phyloP scores from a whole-genome alignment of 2,329 filamentous ascomycete genomes.

The Dactylellina parvicollis region DNA sequence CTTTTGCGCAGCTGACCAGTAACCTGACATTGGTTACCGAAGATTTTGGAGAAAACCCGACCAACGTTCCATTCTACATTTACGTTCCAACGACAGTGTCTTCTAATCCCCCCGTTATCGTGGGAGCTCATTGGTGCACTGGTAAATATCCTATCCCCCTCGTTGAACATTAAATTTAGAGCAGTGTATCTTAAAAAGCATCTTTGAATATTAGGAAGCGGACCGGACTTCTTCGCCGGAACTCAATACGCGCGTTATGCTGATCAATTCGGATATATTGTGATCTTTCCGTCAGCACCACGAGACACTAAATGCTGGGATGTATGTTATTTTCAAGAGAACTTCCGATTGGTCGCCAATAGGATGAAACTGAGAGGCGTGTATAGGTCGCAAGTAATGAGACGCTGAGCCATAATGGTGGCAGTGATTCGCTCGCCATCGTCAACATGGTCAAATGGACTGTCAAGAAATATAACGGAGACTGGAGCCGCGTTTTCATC shows the following conservation, averaged over 20 bases:
- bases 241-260: constrained; percentile 36
- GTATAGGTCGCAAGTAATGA: constrained; percentile 37
- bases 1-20: constrained; percentile 33
- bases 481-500: constrained; percentile 60
- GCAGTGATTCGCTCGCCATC: constrained; percentile 62
- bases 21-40: constrained; percentile 34
- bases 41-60: constrained; percentile 40
- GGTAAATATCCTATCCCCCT: background rate
- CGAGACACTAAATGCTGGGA: constrained; percentile 58
- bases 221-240: constrained; percentile 27
- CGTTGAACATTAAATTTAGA: background rate
- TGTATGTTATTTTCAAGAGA: background rate
- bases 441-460: constrained; percentile 62
- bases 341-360: no score
- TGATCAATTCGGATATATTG: constrained; percentile 43
- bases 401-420: constrained; percentile 60
- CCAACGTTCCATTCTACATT: constrained; percentile 33
- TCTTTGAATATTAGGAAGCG: constrained; percentile 16
- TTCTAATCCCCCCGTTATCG: constrained; percentile 27
- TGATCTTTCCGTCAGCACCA: constrained; percentile 51
- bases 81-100: constrained; percentile 29
- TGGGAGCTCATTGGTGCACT: constrained; percentile 44
- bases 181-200: background rate
- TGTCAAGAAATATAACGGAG: constrained; percentile 59
- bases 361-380: background rate